phyloP scores from a whole-genome alignment of 2,329 filamentous ascomycete genomes.

The Elsinoe necatrix region DNA sequence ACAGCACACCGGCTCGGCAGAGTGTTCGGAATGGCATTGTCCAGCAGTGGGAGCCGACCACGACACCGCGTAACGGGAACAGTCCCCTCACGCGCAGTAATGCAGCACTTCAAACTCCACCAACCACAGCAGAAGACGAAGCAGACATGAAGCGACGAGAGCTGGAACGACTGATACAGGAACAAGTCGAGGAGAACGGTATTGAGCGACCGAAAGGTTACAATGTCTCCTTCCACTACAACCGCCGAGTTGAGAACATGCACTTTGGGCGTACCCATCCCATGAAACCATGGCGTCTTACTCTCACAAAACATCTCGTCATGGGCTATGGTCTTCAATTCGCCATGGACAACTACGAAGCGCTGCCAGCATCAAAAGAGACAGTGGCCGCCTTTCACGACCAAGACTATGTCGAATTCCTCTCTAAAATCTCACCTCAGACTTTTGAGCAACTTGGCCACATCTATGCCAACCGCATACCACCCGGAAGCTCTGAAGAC shows the following conservation, averaged over 20 bases:
- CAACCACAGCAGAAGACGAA: slow-evolving; percentile 44
- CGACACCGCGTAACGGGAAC: slow-evolving; percentile 11
- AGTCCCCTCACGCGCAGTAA: slow-evolving; percentile 16
- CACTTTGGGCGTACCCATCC: slow-evolving; percentile 96
- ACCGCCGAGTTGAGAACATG: slow-evolving; percentile 88
- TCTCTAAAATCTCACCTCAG: slow-evolving; percentile 39
- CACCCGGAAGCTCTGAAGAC: slow-evolving; percentile 38
- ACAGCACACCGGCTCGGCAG: slow-evolving; percentile 17
- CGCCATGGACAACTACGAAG: slow-evolving; percentile 89
- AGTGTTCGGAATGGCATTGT: slow-evolving; percentile 19
- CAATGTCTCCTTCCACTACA: slow-evolving; percentile 91
- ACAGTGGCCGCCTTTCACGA: slow-evolving; percentile 84
- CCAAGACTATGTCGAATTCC: slow-evolving; percentile 81
- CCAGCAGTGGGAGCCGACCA: slow-evolving; percentile 18
- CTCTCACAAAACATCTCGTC: slow-evolving; percentile 88
- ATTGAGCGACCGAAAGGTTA: slow-evolving; percentile 77
- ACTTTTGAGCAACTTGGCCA: slow-evolving; percentile 46
- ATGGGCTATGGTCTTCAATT: slow-evolving; percentile 92
- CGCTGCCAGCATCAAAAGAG: slow-evolving; percentile 75
- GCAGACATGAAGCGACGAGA: slow-evolving; percentile 28
- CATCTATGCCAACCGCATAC: slow-evolving; percentile 35
- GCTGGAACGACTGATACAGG: slow-evolving; percentile 46
- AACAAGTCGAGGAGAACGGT: slow-evolving; percentile 50
- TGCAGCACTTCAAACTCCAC: slow-evolving; percentile 25
- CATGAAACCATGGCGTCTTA: slow-evolving; percentile 98